These are phyloP conservation scores for Candida suzukii DNA, from an alignment of 805 yeast genomes.

Conservation along the genomic window DNA sequence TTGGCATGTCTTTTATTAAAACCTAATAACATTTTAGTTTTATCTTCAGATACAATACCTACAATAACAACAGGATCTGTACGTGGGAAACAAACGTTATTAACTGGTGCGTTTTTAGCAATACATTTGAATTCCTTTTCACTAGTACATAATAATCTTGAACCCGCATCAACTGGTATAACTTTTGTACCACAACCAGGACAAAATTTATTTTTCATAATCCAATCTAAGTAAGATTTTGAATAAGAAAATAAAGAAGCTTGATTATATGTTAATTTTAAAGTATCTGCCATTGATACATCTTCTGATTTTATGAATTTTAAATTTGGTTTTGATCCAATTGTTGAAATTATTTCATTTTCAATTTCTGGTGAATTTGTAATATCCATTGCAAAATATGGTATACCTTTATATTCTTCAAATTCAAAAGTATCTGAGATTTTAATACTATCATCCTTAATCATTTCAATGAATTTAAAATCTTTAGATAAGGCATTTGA, in stretches of 20 bases:
- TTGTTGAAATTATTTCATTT: neutral
- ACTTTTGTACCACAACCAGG: constrained; percentile 77
- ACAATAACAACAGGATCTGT: constrained; percentile 86
- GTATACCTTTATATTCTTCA: constrained; percentile 50
- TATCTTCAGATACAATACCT: constrained; percentile 60
- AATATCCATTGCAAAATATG: constrained; percentile 59
- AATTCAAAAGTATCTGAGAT: constrained; percentile 3
- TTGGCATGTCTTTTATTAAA: constrained; percentile 54
- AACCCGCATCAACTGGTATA: constrained; percentile 62
- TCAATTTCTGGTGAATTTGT: constrained; percentile 18
- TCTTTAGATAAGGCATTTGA: constrained; percentile 11
- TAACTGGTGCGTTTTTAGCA: constrained; percentile 39
- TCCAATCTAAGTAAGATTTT: constrained; percentile 82
- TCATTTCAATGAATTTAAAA: neutral
- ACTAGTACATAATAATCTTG: constrained; percentile 46
- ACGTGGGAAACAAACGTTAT: constrained; percentile 84
- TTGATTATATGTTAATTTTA: constrained; percentile 29
- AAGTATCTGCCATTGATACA: constrained; percentile 11
- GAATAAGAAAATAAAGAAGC: constrained; percentile 76
- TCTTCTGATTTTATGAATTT: constrained; percentile 1
- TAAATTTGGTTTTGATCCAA: neutral
- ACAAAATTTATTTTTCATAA: constrained; percentile 64
- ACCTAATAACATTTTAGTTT: constrained; percentile 62
- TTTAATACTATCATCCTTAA: neutral
- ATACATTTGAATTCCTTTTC: constrained; percentile 28